Evolutionary conservation across 2,329 filamentous ascomycete species (phyloP).

Genomic region (Periconia macrospinosa): DNA sequence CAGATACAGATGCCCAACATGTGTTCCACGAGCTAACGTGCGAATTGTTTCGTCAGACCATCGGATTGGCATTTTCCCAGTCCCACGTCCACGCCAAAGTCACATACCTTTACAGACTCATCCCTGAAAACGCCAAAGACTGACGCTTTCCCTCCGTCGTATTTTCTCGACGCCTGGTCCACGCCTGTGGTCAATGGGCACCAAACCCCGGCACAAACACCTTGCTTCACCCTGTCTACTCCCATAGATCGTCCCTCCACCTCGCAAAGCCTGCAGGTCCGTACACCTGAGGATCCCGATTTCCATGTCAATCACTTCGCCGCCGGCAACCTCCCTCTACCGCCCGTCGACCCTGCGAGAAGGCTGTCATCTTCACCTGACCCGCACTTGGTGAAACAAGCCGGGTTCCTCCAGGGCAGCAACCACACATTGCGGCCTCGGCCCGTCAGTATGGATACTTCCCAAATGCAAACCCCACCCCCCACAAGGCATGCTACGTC

Average conservation of each 20-base stretch:
- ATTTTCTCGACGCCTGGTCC: slow-evolving; percentile 55
- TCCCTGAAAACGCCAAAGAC: slow-evolving; percentile 50
- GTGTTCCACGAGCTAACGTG: slow-evolving; percentile 38
- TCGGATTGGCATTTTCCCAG: slow-evolving; percentile 55
- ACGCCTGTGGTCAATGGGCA: slow-evolving; percentile 48
- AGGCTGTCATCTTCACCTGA: slow-evolving; percentile 62
- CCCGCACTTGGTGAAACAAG: slow-evolving; percentile 31
- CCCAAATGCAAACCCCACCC: slow-evolving; percentile 63
- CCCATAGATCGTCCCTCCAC: slow-evolving; percentile 38
- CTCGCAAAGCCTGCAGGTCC: slow-evolving; percentile 37
- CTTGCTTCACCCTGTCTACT: slow-evolving; percentile 40
- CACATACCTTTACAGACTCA: slow-evolving; percentile 43
- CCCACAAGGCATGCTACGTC: slow-evolving; percentile 60
- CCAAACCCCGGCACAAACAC: slow-evolving; percentile 47
- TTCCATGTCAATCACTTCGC: slow-evolving; percentile 67
- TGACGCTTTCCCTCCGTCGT: slow-evolving; percentile 42
- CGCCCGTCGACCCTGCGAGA: slow-evolving; percentile 62
- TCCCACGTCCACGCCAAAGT: slow-evolving; percentile 53
- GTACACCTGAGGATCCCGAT: slow-evolving; percentile 43
- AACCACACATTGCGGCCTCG: slow-evolving; percentile 20
- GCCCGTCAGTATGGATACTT: slow-evolving; percentile 42
- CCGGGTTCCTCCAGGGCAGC: slow-evolving; percentile 10
- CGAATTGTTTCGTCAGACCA: slow-evolving; percentile 39
- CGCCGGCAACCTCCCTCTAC: slow-evolving; percentile 57
- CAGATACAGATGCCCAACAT: slow-evolving; percentile 19